Evolutionary conservation across 106 monocot species (phyloP).

Genomic region (Dendrobium nobile): DNA sequence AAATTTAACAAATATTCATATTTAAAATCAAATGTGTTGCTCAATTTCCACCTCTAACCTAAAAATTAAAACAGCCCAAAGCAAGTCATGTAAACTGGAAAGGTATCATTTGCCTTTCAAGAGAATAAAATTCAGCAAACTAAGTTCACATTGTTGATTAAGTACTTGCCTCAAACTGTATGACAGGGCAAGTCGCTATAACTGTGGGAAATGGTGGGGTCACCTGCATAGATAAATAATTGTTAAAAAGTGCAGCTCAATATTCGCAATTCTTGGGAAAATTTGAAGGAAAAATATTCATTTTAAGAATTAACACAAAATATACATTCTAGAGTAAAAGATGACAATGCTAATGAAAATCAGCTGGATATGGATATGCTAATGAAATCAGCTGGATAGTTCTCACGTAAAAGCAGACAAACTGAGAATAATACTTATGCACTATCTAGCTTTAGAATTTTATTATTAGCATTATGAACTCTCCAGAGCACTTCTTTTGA

Average conservation of each 20-base stretch:
- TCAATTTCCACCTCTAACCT: background rate
- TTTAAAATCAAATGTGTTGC: background rate
- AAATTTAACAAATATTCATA: background rate
- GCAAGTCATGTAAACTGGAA: background rate
- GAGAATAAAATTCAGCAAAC: background rate
- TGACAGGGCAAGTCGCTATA: constrained; percentile 69
- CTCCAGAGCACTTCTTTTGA: too few species aligned
- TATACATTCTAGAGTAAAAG: too few species aligned
- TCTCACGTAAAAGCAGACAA: too few species aligned
- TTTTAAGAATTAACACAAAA: background rate
- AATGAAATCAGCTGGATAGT: too few species aligned
- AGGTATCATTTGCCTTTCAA: background rate
- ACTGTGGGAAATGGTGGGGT: constrained; percentile 87
- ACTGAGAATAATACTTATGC: too few species aligned
- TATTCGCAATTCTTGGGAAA: background rate
- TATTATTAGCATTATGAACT: too few species aligned
- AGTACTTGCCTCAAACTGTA: constrained; percentile 80
- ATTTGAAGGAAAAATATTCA: background rate
- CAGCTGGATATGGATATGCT: too few species aligned
- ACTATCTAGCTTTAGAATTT: too few species aligned
- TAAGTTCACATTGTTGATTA: background rate
- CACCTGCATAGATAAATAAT: constrained; percentile 48
- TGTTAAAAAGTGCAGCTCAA: background rate
- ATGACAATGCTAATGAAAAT: too few species aligned
- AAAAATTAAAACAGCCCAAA: background rate